A percentile compares a stretch with the other conserved stretches of the same genome.
phyloP scores from a whole-genome alignment of 2,329 filamentous ascomycete species.

The Proliferodiscus dingleyae region DNA sequence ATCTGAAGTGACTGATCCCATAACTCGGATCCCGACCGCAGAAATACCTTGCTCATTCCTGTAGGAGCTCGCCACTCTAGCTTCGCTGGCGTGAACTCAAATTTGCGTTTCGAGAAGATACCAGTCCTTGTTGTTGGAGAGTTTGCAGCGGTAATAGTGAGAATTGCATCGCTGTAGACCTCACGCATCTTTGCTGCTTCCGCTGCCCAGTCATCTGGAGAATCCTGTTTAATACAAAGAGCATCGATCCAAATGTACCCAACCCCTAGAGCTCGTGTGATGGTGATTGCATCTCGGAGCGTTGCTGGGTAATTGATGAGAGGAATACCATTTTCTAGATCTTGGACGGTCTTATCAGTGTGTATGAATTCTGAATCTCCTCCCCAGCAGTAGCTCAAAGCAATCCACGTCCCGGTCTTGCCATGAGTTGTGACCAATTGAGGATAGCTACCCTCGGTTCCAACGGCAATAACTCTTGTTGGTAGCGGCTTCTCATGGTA shows the following conservation, averaged over 20 bases:
- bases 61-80: slow-evolving; percentile 8
- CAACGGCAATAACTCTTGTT: slow-evolving; percentile 13
- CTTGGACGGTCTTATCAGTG: slow-evolving; percentile 5
- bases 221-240: slow-evolving; percentile 18
- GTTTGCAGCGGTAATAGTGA: slow-evolving; percentile 15
- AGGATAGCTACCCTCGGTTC: slow-evolving; percentile 2
- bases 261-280: slow-evolving; percentile 10
- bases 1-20: slow-evolving; percentile 17
- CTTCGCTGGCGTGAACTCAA: neutral
- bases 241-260: slow-evolving; percentile 19
- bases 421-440: slow-evolving; percentile 6
- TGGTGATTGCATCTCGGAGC: slow-evolving; percentile 12
- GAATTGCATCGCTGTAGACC: slow-evolving; percentile 16
- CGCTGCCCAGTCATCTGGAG: slow-evolving; percentile 14
- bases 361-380: slow-evolving; percentile 5
- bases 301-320: slow-evolving; percentile 8
- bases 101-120: slow-evolving; percentile 12
- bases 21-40: slow-evolving; percentile 15
- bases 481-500: slow-evolving; percentile 2
- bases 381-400: slow-evolving; percentile 20
- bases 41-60: slow-evolving; percentile 6
- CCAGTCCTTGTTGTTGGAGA: slow-evolving; percentile 15
- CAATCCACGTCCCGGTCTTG: slow-evolving; percentile 1
- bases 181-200: slow-evolving; percentile 18
- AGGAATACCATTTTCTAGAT: slow-evolving; percentile 8